Conservation (phyloP, 2,329 filamentous ascomycete species). For the Fusarium sp. region DNA sequence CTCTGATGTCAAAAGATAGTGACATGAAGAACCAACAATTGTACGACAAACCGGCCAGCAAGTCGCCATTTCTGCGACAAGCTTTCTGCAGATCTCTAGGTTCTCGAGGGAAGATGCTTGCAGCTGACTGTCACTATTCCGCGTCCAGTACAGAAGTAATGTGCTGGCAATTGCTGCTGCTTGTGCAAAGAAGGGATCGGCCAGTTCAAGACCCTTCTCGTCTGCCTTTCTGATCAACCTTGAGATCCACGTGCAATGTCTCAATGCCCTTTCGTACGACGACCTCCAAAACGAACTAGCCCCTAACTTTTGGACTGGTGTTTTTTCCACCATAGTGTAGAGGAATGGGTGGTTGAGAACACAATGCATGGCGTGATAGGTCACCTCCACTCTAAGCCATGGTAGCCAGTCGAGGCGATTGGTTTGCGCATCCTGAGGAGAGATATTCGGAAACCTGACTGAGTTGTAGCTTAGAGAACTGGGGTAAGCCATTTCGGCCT, state of each 20-base stretch:
- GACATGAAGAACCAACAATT: conserved; percentile 3
- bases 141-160: conserved; percentile 17
- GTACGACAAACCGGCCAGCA: conserved; percentile 26
- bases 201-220: conserved; percentile 15
- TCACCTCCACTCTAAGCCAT: conserved; percentile 23
- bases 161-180: conserved; percentile 30
- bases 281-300: conserved; percentile 25
- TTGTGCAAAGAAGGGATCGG: conserved; percentile 30
- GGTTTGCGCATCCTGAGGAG: not conserved
- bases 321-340: conserved; percentile 15
- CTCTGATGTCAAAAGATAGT: too few species aligned
- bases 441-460: not conserved
- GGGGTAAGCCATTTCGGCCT: conserved; percentile 2
- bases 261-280: conserved; percentile 19
- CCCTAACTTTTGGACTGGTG: conserved; percentile 9
- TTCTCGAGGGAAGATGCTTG: conserved; percentile 6
- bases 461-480: conserved; percentile 18
- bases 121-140: not conserved
- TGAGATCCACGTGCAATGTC: conserved; percentile 33
- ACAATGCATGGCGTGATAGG: conserved; percentile 25
- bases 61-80: conserved; percentile 22
- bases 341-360: conserved; percentile 30
- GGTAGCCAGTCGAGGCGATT: conserved; percentile 17
- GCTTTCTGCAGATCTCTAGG: conserved; percentile 15
- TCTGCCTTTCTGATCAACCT: conserved; percentile 16